These are phyloP conservation scores for Suillus subalutaceus DNA, from an alignment of 768 basidiomycete species.

Conservation along the genomic window DNA sequence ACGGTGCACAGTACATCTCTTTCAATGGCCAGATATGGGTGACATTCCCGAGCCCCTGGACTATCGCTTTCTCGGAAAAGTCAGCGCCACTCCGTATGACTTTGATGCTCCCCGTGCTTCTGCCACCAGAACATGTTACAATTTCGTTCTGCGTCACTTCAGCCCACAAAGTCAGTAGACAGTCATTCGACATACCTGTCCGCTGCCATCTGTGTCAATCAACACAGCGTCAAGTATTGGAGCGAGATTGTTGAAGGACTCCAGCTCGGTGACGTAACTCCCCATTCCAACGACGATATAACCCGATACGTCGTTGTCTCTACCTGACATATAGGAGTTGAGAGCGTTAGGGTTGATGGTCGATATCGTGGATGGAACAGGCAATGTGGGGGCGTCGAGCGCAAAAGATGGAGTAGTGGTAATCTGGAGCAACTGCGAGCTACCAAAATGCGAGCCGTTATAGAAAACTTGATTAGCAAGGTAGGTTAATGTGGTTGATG, in stretches of 20 bases:
- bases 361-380: slow-evolving; percentile 51
- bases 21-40: slow-evolving; percentile 66
- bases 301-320: slow-evolving; percentile 36
- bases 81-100: slow-evolving; percentile 83
- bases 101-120: slow-evolving; percentile 74
- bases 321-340: slow-evolving; percentile 34
- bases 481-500: slow-evolving; percentile 72
- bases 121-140: slow-evolving; percentile 84
- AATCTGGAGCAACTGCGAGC: slow-evolving; percentile 77
- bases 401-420: slow-evolving; percentile 45
- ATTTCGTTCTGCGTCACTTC: slow-evolving; percentile 60
- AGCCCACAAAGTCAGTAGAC: not conserved
- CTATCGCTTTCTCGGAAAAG: slow-evolving; percentile 62
- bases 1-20: slow-evolving; percentile 50
- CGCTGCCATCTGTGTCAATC: slow-evolving; percentile 70
- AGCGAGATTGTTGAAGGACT: slow-evolving; percentile 74
- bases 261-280: slow-evolving; percentile 60
- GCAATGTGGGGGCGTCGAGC: slow-evolving; percentile 46
- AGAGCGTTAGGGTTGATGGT: slow-evolving; percentile 43
- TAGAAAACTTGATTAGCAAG: slow-evolving; percentile 71
- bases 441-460: slow-evolving; percentile 80
- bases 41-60: slow-evolving; percentile 61
- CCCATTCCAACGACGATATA: slow-evolving; percentile 55
- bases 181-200: slow-evolving; percentile 51
- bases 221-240: slow-evolving; percentile 83